Base-by-base conservation (phyloP, 1,139 yeast species). In the Lodderomyces orthopsilosis region DNA sequence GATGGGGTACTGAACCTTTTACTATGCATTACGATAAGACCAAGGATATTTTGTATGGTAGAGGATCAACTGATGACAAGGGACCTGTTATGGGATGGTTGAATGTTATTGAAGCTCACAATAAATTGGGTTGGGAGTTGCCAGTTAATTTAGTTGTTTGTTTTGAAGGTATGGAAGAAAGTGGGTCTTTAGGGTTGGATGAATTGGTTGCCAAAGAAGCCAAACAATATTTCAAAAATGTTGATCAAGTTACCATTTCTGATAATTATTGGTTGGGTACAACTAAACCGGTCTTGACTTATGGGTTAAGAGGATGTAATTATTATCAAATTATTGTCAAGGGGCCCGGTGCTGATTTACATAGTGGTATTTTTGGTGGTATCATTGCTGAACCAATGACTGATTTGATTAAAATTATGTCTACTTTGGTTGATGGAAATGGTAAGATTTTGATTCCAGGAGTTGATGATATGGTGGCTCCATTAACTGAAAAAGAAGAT, bases 251-350 rank as follows among this genome's bases (percentile, higher is more conserved):
- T 43, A 91, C 98, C 65, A 94, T 93, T 56, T 83, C 94, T 45
- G 99, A 93, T 69, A 93, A 94, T 73, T 94, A 94, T 71, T 93
- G 99, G 99, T 77, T 93, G 50, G 99, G 98, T 51, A 91, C 98
- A 49, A 82, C 81, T 54, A 91, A 93, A 63, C 99, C 99, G 15
- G 98, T 89, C 6, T 80, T 93, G 60, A 94, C 99, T 34, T 93
- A 93, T 66, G 99, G 99, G 41, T 82, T 93, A 57, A 85, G 99
- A 68, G 99, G 99, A 51, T 88, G 93, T 60, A 87, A 87, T 70
- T 94, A 94, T 74, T 93, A 93, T 70, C 89, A 89, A 65, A 69
- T 91, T 54, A 68, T 76, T 30, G 70, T 93, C 50, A 77, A 77
- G 47, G 99, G 98, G 17, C 98, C 99, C 32, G 91, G 87, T 41